Evolutionary conservation across 345 rosid genomes (phyloP).

Genomic region (Populus ilicifolia): DNA sequence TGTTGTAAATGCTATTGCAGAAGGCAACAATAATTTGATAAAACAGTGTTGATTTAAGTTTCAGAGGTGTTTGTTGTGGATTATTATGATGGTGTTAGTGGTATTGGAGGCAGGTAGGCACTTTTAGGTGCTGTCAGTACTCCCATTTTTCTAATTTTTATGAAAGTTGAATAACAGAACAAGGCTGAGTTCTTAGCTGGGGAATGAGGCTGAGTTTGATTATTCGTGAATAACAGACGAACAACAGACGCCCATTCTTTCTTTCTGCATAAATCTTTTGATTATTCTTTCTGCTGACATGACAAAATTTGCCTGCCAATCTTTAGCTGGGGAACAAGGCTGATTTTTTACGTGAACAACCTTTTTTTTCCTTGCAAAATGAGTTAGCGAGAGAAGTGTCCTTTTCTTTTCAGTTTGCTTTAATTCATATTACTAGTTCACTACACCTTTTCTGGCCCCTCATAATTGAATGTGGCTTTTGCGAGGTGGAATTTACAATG

Average conservation of each 20-base stretch:
- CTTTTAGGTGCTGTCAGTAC: too few relatives aligned
- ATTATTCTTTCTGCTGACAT: background rate
- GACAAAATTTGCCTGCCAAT: background rate
- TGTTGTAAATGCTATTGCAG: too few relatives aligned
- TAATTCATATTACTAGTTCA: background rate
- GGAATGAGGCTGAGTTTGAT: too few relatives aligned
- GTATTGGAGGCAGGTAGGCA: background rate
- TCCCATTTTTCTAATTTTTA: too few relatives aligned
- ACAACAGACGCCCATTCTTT: background rate
- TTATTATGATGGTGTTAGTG: background rate
- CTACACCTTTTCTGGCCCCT: background rate
- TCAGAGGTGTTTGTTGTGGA: background rate
- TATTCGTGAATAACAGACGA: too few relatives aligned
- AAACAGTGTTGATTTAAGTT: too few relatives aligned
- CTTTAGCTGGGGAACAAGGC: background rate
- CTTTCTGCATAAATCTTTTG: background rate
- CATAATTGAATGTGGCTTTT: background rate
- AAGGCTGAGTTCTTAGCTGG: background rate
- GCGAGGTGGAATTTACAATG: background rate
- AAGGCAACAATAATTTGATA: too few relatives aligned
- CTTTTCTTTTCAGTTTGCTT: background rate
- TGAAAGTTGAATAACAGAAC: background rate
- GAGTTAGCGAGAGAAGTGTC: background rate
- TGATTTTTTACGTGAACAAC: background rate
- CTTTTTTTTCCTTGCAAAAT: background rate